phyloP scores from a whole-genome alignment of 352 stramenopile genomes.

The Phytophthora sojae region DNA sequence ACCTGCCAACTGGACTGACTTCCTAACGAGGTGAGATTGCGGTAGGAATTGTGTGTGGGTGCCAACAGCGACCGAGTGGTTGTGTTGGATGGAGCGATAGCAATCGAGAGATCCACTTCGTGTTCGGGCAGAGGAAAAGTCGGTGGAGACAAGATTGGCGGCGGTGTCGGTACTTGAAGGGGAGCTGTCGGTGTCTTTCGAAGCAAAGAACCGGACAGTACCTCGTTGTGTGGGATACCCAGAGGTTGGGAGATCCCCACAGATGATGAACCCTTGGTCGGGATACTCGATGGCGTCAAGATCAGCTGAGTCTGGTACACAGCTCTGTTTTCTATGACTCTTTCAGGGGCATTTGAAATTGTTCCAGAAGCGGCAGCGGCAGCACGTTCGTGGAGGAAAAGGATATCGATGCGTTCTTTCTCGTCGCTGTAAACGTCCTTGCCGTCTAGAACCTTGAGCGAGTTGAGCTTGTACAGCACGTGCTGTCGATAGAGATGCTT shows the following conservation, averaged over 20 bases:
- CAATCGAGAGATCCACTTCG: constrained; percentile 47
- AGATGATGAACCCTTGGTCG: constrained; percentile 34
- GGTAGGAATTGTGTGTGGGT: constrained; percentile 26
- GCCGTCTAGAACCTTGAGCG: constrained; percentile 68
- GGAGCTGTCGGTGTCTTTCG: constrained; percentile 45
- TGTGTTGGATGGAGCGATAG: constrained; percentile 54
- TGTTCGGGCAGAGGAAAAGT: constrained; percentile 55
- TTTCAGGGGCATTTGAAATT: constrained; percentile 16
- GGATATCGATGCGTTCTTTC: constrained; percentile 66
- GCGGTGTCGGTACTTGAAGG: constrained; percentile 20
- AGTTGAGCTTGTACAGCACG: constrained; percentile 64
- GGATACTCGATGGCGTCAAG: constrained; percentile 59
- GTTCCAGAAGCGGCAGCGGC: constrained; percentile 28
- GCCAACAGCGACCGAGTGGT: constrained; percentile 52
- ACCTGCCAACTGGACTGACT: constrained; percentile 33
- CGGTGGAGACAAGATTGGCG: constrained; percentile 20
- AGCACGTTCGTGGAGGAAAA: constrained; percentile 80
- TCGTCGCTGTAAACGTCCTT: constrained; percentile 81
- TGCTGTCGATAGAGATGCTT: constrained; percentile 86
- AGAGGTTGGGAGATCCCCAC: constrained; percentile 15
- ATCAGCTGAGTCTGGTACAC: constrained; percentile 35
- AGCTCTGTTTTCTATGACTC: constrained; percentile 29
- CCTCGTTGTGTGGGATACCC: constrained; percentile 46
- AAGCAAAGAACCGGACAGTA: constrained; percentile 53
- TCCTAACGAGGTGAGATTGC: constrained; percentile 19